Conservation (phyloP, 2,329 filamentous ascomycete genomes). For the Ambrosiella xylebori region DNA sequence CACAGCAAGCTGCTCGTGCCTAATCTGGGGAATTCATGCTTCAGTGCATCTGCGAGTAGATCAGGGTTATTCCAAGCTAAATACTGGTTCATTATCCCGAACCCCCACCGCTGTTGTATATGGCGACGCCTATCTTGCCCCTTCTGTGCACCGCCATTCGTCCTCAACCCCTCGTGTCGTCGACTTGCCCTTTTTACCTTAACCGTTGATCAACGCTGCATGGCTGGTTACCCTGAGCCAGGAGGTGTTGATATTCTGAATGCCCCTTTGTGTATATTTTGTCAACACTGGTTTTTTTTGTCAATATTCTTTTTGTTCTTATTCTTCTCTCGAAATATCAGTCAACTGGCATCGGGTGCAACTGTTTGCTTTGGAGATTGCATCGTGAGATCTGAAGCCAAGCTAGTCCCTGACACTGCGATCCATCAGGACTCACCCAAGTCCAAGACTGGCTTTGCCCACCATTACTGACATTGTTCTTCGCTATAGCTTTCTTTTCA, state of each 20-base stretch:
- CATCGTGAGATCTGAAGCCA: background rate
- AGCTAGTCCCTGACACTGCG: background rate
- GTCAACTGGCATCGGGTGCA: background rate
- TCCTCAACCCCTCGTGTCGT: background rate
- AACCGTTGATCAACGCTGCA: background rate
- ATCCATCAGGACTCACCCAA: background rate
- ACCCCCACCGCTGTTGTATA: background rate
- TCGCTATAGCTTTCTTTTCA: background rate
- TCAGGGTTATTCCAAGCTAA: background rate
- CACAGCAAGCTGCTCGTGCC: too few relatives aligned
- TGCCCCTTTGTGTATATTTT: background rate
- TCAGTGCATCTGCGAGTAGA: background rate
- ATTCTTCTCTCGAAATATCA: background rate
- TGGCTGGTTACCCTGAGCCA: background rate
- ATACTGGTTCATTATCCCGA: background rate
- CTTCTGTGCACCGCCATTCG: background rate
- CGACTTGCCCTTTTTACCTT: background rate
- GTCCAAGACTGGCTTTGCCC: background rate
- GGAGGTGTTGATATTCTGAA: background rate
- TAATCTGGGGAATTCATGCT: too few relatives aligned
- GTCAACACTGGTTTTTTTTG: background rate
- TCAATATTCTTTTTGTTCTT: constrained; percentile 1
- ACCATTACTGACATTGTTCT: background rate
- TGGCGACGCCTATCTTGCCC: background rate
- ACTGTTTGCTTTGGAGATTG: background rate